phyloP scores from a whole-genome alignment of 352 stramenopile species.

The Pythium periplocum region DNA sequence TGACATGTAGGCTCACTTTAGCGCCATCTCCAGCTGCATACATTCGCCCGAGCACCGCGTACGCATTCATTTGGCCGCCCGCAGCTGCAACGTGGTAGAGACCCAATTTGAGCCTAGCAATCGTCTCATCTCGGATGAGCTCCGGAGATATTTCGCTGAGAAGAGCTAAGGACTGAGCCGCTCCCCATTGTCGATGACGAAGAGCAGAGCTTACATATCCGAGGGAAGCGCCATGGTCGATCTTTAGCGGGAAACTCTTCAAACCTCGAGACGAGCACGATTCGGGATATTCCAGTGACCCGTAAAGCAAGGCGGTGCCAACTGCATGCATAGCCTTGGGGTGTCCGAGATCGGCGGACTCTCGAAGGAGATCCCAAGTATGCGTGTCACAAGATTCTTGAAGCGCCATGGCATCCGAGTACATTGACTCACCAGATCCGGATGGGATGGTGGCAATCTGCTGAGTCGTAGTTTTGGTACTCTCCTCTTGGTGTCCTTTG shows the following conservation, averaged over 20 bases:
- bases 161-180: constrained; percentile 4
- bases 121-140: background rate
- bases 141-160: background rate
- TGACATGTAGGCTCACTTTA: constrained; percentile 24
- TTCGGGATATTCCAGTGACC: constrained; percentile 7
- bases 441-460: too few relatives aligned
- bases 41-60: constrained; percentile 43
- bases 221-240: too few relatives aligned
- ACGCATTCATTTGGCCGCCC: constrained; percentile 35
- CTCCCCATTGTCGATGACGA: background rate
- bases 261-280: background rate
- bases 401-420: constrained; percentile 3
- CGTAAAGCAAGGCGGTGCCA: constrained; percentile 10
- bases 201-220: too few relatives aligned
- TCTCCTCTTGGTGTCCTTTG: background rate
- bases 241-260: too few relatives aligned
- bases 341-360: constrained; percentile 15
- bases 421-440: background rate
- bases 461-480: too few relatives aligned
- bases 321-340: constrained; percentile 4
- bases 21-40: constrained; percentile 25
- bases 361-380: constrained; percentile 13
- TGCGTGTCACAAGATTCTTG: constrained; percentile 2
- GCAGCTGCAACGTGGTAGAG: constrained; percentile 47
- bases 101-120: constrained; percentile 12